A percentile compares a stretch with the other conserved stretches of the same genome.
Evolutionary conservation across 257 asterid species (phyloP).

Genomic region (Ballota nigra): DNA sequence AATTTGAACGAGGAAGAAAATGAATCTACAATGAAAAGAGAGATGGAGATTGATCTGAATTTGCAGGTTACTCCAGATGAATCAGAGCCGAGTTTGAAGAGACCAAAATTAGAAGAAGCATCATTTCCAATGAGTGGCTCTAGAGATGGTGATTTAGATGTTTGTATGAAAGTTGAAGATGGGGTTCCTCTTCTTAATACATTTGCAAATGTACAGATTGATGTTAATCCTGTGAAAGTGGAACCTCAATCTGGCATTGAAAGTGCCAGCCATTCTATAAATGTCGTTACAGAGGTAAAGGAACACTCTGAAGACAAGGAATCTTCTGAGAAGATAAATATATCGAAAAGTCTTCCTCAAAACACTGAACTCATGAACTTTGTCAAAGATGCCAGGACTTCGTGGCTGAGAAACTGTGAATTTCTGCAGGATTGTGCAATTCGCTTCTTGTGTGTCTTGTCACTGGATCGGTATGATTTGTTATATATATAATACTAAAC

Average conservation of each 20-base stretch:
- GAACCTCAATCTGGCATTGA: slow-evolving; percentile 51
- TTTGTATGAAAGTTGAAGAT: slow-evolving; percentile 43
- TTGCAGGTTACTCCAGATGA: slow-evolving; percentile 59
- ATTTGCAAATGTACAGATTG: slow-evolving; percentile 53
- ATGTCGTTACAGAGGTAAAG: slow-evolving; percentile 33
- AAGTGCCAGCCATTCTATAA: slow-evolving; percentile 28
- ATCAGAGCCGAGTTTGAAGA: slow-evolving; percentile 62
- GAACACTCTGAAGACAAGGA: slow-evolving; percentile 40
- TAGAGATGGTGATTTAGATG: slow-evolving; percentile 38
- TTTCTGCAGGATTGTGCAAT: slow-evolving; percentile 98
- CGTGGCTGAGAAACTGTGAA: slow-evolving; percentile 87
- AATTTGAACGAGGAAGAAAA: slow-evolving; percentile 37
- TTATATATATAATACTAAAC: slow-evolving; percentile 10
- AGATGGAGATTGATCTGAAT: slow-evolving; percentile 73
- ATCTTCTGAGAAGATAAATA: slow-evolving; percentile 47
- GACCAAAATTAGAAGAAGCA: slow-evolving; percentile 66
- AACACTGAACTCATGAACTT: slow-evolving; percentile 72
- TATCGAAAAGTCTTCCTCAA: slow-evolving; percentile 48
- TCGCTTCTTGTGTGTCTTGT: slow-evolving; percentile 91
- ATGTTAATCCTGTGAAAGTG: slow-evolving; percentile 41
- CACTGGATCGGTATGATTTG: slow-evolving; percentile 88
- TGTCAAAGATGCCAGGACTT: slow-evolving; percentile 79
- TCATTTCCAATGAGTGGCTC: slow-evolving; percentile 34
- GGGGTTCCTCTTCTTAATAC: slow-evolving; percentile 33
- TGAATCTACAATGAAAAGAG: slow-evolving; percentile 48